Conservation (phyloP, 306 rosid genomes). For the Rosa multiflora region DNA sequence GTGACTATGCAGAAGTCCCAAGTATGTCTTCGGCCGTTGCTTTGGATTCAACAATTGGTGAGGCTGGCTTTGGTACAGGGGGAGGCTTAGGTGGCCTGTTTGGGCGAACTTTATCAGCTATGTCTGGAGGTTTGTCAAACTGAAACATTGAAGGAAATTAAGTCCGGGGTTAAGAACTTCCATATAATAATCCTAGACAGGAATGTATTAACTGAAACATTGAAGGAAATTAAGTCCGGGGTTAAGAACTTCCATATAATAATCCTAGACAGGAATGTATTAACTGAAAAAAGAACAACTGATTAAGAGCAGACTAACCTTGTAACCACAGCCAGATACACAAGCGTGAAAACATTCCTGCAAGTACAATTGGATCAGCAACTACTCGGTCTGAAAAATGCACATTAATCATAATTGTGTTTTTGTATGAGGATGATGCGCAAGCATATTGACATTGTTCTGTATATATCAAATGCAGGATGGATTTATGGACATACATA, state of each 20-base stretch:
- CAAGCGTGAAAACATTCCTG: conserved; percentile 93
- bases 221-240: conserved; percentile 13
- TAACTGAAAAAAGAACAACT: not conserved
- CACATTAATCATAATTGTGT: not conserved
- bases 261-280: not conserved
- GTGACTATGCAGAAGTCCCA: conserved; percentile 56
- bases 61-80: conserved; percentile 46
- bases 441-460: not conserved
- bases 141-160: conserved; percentile 36
- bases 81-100: conserved; percentile 60
- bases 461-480: not conserved
- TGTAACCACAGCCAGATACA: conserved; percentile 88
- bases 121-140: conserved; percentile 51
- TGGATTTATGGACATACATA: not conserved
- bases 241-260: not conserved
- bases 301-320: conserved; percentile 53
- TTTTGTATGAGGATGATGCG: not conserved
- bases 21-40: conserved; percentile 41
- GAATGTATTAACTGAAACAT: not conserved
- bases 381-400: conserved; percentile 20
- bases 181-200: not conserved
- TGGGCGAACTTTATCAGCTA: conserved; percentile 66
- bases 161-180: conserved; percentile 3
- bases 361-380: conserved; percentile 27
- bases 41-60: conserved; percentile 31